A percentile compares a stretch with the other conserved stretches of the same genome.
These are phyloP conservation scores for Pichia kudriavzevii DNA, from an alignment of 1,139 yeast species.

Conservation along the genomic window DNA sequence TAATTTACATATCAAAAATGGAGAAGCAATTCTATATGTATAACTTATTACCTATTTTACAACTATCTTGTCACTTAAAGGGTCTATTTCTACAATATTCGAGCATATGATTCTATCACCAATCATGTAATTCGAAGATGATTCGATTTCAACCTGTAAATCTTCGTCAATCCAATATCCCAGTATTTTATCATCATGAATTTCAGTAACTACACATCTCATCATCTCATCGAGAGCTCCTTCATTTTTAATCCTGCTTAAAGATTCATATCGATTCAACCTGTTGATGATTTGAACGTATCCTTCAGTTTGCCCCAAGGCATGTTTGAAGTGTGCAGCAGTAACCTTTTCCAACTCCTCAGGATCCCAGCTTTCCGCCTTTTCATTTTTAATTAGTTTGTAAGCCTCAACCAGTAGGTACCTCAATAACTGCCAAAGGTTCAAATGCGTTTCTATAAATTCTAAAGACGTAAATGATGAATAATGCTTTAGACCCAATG, in stretches of 20 bases:
- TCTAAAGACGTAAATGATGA: conserved; percentile 24
- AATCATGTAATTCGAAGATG: conserved; percentile 11
- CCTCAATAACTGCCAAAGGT: conserved; percentile 29
- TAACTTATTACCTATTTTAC: conserved; percentile 24
- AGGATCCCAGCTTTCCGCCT: conserved; percentile 9
- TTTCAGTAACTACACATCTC: conserved; percentile 12
- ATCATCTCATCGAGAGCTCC: conserved; percentile 12
- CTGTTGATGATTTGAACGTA: conserved; percentile 11
- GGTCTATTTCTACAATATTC: conserved; percentile 33
- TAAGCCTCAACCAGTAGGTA: conserved; percentile 11
- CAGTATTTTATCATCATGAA: conserved; percentile 13
- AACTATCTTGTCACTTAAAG: conserved; percentile 32
- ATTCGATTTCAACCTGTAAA: conserved; percentile 34
- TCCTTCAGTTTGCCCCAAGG: conserved; percentile 13
- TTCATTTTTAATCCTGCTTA: conserved; percentile 3
- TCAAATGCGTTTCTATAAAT: conserved; percentile 28
- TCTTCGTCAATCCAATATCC: conserved; percentile 42
- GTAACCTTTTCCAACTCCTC: conserved; percentile 10
- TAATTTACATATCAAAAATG: too few species aligned
- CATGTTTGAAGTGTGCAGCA: conserved; percentile 8
- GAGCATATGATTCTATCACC: conserved; percentile 41
- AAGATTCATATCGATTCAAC: conserved; percentile 8
- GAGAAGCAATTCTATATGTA: too few species aligned
- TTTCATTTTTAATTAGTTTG: conserved; percentile 3
- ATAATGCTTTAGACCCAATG: conserved; percentile 27